Conservation (phyloP, 1,284 basidiomycete species). For the Naganishia albida region DNA sequence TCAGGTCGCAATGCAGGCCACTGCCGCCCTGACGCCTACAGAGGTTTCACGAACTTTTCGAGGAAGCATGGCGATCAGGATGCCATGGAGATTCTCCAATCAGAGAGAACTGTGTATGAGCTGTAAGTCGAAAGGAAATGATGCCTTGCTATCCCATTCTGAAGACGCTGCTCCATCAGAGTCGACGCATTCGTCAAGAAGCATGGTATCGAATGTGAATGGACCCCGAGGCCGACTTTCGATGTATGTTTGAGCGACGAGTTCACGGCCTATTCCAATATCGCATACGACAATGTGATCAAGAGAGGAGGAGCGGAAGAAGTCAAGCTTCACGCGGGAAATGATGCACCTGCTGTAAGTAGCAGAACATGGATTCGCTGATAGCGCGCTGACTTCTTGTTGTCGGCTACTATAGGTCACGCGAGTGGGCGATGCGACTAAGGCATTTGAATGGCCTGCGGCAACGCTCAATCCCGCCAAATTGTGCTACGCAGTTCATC, state of each 20-base stretch:
- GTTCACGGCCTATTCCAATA: slow-evolving; percentile 39
- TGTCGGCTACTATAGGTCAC: slow-evolving; percentile 21
- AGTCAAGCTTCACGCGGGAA: slow-evolving; percentile 29
- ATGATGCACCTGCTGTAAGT: slow-evolving; percentile 35
- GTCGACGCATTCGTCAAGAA: slow-evolving; percentile 41
- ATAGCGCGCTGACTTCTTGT: not conserved
- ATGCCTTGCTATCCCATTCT: not conserved
- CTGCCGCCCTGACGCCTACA: slow-evolving; percentile 45
- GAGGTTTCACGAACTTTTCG: slow-evolving; percentile 45
- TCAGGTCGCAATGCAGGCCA: slow-evolving; percentile 51
- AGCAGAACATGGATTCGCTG: not conserved
- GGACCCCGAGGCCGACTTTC: slow-evolving; percentile 41
- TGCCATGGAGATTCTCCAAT: slow-evolving; percentile 42
- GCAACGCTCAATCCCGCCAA: slow-evolving; percentile 47
- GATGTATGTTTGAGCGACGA: slow-evolving; percentile 43
- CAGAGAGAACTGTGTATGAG: slow-evolving; percentile 38
- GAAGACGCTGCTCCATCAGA: slow-evolving; percentile 30
- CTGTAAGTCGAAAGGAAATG: slow-evolving; percentile 27
- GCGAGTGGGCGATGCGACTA: slow-evolving; percentile 23
- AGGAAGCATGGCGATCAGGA: slow-evolving; percentile 40
- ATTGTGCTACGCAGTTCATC: slow-evolving; percentile 41
- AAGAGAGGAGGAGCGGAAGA: slow-evolving; percentile 34
- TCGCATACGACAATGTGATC: slow-evolving; percentile 35
- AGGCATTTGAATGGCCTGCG: slow-evolving; percentile 41
- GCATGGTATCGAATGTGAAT: slow-evolving; percentile 45